Evolutionary conservation across 306 rosid genomes (phyloP), one percentile per base, ranked within the genome.

Genomic region (Sindora glabra): DNA sequence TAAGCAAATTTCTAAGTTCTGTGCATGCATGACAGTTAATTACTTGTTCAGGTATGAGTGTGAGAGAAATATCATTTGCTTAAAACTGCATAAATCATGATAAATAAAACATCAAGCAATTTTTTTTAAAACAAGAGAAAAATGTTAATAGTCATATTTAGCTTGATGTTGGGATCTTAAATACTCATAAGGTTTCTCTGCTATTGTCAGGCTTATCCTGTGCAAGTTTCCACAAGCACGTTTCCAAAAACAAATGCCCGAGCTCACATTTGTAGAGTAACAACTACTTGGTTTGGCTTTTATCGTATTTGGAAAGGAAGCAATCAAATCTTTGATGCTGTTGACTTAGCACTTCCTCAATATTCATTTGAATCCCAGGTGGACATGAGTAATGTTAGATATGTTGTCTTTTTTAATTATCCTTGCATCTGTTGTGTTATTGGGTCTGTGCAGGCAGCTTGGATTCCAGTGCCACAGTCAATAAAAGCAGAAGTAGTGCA

Each of bases 251-350:
- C 90, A 62, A 76, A 65, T 59, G 95, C 95, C 27, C 83, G 62
- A 46, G 95, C 82, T 77, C 58, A 86, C 76, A 54, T 74, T 45
- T 92, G 98, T 79, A 73, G 58, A 73, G 90, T 92, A 47, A 81
- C 90, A 46, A 86, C 96, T 73, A 74, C 83, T 39, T 92, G 96
- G 98, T 81, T 88, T 78, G 98, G 95, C 14, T 92, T 83, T 74
- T 70, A 79, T 66, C 79, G 90, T 21, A 65, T 92, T 64, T 56
- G 73, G 81, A 83, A 69, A 68, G 87, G 92, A 75, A 75, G 82
- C 77, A 79, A 81, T 30, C 64, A 50, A 71, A 78, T 88, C 50
- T 49, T 92, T 66, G 95, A 92, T 41, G 4, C 80, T 26, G 74
- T 92, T 73, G 86, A 88, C 15, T 86, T 81, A 52, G 61, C 74